Conservation (phyloP, 495 filamentous ascomycete species). For the Amorphotheca resinae region DNA sequence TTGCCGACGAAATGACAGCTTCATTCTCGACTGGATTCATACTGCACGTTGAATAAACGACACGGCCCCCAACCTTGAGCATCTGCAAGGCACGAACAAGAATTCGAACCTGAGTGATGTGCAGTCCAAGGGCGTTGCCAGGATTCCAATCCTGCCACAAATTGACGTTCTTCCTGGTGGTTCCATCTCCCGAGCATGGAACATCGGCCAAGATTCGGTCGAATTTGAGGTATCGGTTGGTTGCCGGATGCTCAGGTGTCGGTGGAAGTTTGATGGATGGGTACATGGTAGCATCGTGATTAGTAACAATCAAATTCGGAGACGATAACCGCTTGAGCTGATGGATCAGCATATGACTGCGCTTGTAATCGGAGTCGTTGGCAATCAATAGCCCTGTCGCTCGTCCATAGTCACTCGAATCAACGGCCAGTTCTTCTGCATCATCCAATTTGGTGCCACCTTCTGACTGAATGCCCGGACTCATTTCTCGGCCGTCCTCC, state of each 20-base stretch:
- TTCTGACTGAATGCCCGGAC: constrained; percentile 34
- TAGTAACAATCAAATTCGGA: constrained; percentile 92
- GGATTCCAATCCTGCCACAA: constrained; percentile 94
- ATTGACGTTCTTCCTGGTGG: constrained; percentile 76
- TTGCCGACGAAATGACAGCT: constrained; percentile 75
- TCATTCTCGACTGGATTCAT: constrained; percentile 98
- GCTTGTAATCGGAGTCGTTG: constrained; percentile 91
- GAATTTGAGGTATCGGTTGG: constrained; percentile 78
- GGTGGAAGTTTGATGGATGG: constrained; percentile 72
- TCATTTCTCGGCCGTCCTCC: constrained; percentile 34
- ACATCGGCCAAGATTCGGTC: constrained; percentile 95
- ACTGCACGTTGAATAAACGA: constrained; percentile 96
- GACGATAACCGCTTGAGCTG: constrained; percentile 95
- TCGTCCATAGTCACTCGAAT: constrained; percentile 65
- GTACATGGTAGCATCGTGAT: constrained; percentile 95
- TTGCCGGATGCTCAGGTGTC: constrained; percentile 33
- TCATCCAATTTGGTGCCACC: constrained; percentile 24
- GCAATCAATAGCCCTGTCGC: constrained; percentile 86
- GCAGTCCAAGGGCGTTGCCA: constrained; percentile 68
- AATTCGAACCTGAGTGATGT: constrained; percentile 76
- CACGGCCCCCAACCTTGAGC: constrained; percentile 85
- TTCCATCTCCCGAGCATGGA: constrained; percentile 93
- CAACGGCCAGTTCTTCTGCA: constrained; percentile 36
- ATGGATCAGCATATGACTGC: constrained; percentile 91
- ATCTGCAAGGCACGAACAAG: constrained; percentile 89